phyloP scores from a whole-genome alignment of 2,329 filamentous ascomycete genomes.

The Penicillium capsulatum region DNA sequence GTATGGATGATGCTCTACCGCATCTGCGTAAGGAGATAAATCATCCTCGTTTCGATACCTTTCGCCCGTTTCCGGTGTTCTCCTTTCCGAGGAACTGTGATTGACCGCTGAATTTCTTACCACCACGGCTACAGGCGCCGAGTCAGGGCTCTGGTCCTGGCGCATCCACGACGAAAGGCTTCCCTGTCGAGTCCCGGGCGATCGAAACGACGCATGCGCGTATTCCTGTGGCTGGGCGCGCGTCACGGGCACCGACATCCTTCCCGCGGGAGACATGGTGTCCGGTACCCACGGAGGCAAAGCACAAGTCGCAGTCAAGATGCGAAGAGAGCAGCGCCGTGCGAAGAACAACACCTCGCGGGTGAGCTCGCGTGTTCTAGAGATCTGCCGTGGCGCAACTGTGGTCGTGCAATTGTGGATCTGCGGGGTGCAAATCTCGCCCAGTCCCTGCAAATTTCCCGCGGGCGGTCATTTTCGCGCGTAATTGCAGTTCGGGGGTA shows the following conservation, averaged over 20 bases:
- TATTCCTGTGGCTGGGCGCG: conserved; percentile 8
- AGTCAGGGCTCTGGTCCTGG: conserved; percentile 2
- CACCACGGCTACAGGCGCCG: conserved; percentile 14
- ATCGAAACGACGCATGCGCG: conserved; percentile 4
- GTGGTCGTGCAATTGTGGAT: conserved; percentile 4
- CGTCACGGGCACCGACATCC: conserved; percentile 6
- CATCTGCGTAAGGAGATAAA: background rate
- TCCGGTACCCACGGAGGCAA: too few species aligned
- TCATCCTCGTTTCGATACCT: background rate
- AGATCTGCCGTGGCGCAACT: background rate
- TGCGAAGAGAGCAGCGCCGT: too few species aligned
- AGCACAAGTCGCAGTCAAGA: too few species aligned
- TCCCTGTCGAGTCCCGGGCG: background rate
- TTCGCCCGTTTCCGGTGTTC: background rate
- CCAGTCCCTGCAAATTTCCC: conserved; percentile 6
- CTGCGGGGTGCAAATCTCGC: conserved; percentile 10
- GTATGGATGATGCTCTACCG: background rate
- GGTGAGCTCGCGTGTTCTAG: too few species aligned
- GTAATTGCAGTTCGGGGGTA: background rate
- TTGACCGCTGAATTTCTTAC: conserved; percentile 2
- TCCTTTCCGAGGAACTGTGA: conserved; percentile 1
- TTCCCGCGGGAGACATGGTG: background rate
- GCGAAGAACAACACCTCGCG: too few species aligned
- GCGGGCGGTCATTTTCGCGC: conserved; percentile 10
- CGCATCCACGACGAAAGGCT: background rate